Evolutionary conservation across 495 filamentous ascomycete genomes (phyloP), one percentile per base, ranked within the genome.

Genomic region (Podospora pseudopauciseta): DNA sequence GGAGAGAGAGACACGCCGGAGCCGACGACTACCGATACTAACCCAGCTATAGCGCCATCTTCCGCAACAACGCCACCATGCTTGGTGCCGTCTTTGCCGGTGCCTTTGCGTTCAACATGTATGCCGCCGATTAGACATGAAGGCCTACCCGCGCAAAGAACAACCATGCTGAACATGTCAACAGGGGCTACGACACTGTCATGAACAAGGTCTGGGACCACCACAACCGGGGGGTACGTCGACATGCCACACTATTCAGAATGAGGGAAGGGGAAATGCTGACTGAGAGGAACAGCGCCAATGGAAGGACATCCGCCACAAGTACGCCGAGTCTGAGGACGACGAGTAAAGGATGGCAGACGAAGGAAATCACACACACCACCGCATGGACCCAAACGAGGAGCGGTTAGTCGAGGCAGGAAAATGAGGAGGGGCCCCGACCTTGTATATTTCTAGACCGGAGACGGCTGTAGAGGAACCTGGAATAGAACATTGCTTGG

Each of bases 271-370:
- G 23, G 39, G 23, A 63, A n/a, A 66, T 69, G 65, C 80, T 83
- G 67, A 79, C 72, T 60, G 60, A 55, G 54, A 65, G 73, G 62
- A 67, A 77, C 76, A 98, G 92, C 92, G 95, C 72, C 96, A 98
- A 94, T 99, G 96, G 96, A 98, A 98, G 86, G 95, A 98, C 79
- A 97, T 99, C 83, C 93, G 95, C 78, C 80, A 87, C 77, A 89
- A 86, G 76, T 99, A 97, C 79, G 79, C 93, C 71, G 77, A 11
- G 39, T 49, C 86, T 32, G 76, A 73, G 58, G 76, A 78, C 39
- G 77, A 79, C 49, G 73, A 76, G 60, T 71, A 72, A 60, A 26
- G 30, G 58, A 58, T 23, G 49, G 53, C n/a, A 53, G 39, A 19
- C 15, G 44, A 19, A 60, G 15, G 39, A 62, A 54, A 61, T 34